Evolutionary conservation across 768 basidiomycete genomes (phyloP), one percentile per base, ranked within the genome.

Genomic region (Mycena latifolia): DNA sequence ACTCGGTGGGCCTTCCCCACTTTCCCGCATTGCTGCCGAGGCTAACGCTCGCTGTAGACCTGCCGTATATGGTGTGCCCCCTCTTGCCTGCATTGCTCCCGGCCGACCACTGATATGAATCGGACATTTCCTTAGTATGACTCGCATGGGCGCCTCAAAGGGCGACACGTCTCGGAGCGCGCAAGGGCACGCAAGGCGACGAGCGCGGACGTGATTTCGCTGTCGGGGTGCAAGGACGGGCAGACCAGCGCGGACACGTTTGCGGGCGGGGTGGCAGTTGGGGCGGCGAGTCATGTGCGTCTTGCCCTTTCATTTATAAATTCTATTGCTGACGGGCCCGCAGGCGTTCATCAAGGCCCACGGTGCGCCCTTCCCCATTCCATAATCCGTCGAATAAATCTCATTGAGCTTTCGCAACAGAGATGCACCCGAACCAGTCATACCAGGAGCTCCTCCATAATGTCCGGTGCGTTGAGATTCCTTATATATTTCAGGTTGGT

Each of bases 181-280:
- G 71, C 78, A 37, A 75, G 73, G 61, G 64, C 60, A n/a, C 61
- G 71, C 24, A 91, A 89, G 72, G 80, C 83, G 14, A 88, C 89
- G 8, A 75, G 84, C 0, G 95, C 92, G 2, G 96, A 99, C 73
- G 94, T 85, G 88, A 89, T 93, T 55, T 90, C 89, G 1, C 92
- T 88, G 76, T 88, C 91, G 20, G 91, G 86, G 24, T 92, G 92
- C 71, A 82, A 86, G 56, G 92, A 93, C 74, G 83, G 83, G 35
- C 86, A 92, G 75, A 92, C 86, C 0, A 93, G 91, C 72, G 89
- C 90, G 0, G 92, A 93, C 72, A 91, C 91, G 1, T 85, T 86
- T 55, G 80, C 85, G 28, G 82, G 81, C 25, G 90, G 89, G 24
- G 79, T 86, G 5, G 89, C 92, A 0, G 88, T 91, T 9, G 92